phyloP scores from a whole-genome alignment of 192 early-diverging fungal species.

The Chytriomyces confervae region DNA sequence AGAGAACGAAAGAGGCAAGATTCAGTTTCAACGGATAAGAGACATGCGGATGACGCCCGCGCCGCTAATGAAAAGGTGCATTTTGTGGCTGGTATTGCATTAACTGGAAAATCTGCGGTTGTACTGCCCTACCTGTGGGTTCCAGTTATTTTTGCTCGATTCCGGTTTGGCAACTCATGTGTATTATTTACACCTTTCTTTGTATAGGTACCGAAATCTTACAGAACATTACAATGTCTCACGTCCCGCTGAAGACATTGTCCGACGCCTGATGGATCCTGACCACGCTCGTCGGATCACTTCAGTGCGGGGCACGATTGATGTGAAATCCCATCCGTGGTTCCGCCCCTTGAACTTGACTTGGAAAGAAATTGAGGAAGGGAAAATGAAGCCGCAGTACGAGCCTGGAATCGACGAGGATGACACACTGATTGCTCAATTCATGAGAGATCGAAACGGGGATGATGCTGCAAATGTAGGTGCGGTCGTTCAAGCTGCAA shows the following conservation, averaged over 20 bases:
- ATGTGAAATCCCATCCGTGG: conserved; percentile 35
- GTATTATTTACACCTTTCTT: not conserved
- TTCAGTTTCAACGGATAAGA: too few relatives aligned
- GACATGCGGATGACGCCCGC: too few relatives aligned
- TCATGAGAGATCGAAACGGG: not conserved
- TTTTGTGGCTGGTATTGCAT: conserved; percentile 24
- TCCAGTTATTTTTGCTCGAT: too few relatives aligned
- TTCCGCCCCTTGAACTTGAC: conserved; percentile 23
- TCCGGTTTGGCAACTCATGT: not conserved
- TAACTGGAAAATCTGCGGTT: not conserved
- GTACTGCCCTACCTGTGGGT: conserved; percentile 15
- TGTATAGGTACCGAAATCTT: conserved; percentile 29
- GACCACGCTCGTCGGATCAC: conserved; percentile 24
- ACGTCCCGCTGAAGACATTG: conserved; percentile 31
- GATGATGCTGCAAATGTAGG: not conserved
- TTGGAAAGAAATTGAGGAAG: conserved; percentile 38
- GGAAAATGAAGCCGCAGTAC: conserved; percentile 25
- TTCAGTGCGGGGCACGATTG: conserved; percentile 1
- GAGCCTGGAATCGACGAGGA: conserved; percentile 24
- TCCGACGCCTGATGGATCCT: conserved; percentile 33
- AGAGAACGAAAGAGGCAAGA: too few relatives aligned
- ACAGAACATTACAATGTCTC: conserved; percentile 35
- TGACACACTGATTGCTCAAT: not conserved
- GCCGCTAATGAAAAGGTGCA: not conserved
- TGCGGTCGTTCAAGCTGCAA: not conserved